These are phyloP conservation scores for Pharnaceum exiguum DNA, from an alignment of 148 eudicot genomes.

Conservation along the genomic window DNA sequence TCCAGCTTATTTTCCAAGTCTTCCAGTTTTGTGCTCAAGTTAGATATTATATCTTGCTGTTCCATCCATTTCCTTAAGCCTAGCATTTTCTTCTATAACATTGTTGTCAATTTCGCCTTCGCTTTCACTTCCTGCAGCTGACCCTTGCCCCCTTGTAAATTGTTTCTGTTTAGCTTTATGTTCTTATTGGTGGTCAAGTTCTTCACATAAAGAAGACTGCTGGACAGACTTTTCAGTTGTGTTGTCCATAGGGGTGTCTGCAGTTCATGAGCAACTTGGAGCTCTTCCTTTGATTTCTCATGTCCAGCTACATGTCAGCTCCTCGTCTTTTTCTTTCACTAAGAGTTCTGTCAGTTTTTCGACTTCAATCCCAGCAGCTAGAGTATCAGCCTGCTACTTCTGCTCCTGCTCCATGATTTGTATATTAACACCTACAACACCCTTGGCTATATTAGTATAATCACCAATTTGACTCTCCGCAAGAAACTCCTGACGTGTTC, in stretches of 20 bases:
- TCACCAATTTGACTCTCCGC: background rate
- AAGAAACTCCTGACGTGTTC: background rate
- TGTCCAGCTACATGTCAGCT: background rate
- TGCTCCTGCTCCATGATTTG: background rate
- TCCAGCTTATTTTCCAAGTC: slow-evolving; percentile 55
- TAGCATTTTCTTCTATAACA: slow-evolving; percentile 51
- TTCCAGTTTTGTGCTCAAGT: slow-evolving; percentile 44
- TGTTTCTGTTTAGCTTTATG: background rate
- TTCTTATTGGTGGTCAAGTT: background rate
- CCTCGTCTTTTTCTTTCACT: background rate
- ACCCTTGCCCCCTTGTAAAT: background rate
- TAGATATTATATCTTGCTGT: slow-evolving; percentile 50
- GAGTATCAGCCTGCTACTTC: background rate
- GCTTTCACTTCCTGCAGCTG: background rate
- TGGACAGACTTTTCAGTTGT: background rate
- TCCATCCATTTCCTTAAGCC: slow-evolving; percentile 47
- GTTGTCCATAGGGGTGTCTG: background rate
- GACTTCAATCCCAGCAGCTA: background rate
- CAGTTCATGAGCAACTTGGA: background rate
- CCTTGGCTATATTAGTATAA: background rate
- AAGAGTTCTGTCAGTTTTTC: background rate
- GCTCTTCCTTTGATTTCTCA: background rate
- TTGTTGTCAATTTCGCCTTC: slow-evolving; percentile 15
- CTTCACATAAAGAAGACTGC: background rate
- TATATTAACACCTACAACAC: background rate